A percentile compares a stretch with the other conserved stretches of the same genome.
Evolutionary conservation across 2,329 filamentous ascomycete genomes (phyloP).

Genomic region (Diaporthe capsici): DNA sequence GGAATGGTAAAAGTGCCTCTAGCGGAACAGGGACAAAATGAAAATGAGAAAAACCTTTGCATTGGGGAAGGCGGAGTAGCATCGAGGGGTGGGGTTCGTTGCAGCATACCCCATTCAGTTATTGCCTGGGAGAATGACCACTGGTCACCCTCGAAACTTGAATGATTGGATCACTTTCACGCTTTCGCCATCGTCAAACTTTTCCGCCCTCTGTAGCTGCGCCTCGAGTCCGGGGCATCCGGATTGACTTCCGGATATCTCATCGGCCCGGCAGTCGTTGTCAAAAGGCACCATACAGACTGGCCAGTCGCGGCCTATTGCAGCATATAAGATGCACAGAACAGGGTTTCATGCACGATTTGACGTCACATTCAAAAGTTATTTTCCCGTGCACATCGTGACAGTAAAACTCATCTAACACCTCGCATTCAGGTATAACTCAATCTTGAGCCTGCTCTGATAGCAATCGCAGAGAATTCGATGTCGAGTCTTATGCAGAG

Average conservation of each 20-base stretch:
- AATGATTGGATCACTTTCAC: background rate
- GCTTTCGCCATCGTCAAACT: background rate
- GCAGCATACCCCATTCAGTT: background rate
- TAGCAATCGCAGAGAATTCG: background rate
- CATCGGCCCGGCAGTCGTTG: background rate
- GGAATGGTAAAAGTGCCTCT: background rate
- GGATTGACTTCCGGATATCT: conserved; percentile 11
- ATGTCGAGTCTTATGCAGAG: too few species aligned
- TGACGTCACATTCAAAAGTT: background rate
- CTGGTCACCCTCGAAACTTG: too few species aligned
- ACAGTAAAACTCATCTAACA: background rate
- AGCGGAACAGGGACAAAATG: background rate
- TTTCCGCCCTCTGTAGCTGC: background rate
- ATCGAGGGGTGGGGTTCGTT: background rate
- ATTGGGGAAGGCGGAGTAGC: background rate
- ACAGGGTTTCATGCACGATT: background rate
- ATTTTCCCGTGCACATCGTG: background rate
- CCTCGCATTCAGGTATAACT: background rate
- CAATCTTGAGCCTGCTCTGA: background rate
- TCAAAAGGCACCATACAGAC: background rate
- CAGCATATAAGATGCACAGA: background rate
- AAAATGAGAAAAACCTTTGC: background rate
- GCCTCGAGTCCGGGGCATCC: background rate
- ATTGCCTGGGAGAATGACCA: background rate
- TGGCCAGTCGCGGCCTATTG: background rate